A percentile compares a stretch with the other conserved stretches of the same genome.
phyloP scores from a whole-genome alignment of 1,139 yeast species.

The Geotrichum australiense region DNA sequence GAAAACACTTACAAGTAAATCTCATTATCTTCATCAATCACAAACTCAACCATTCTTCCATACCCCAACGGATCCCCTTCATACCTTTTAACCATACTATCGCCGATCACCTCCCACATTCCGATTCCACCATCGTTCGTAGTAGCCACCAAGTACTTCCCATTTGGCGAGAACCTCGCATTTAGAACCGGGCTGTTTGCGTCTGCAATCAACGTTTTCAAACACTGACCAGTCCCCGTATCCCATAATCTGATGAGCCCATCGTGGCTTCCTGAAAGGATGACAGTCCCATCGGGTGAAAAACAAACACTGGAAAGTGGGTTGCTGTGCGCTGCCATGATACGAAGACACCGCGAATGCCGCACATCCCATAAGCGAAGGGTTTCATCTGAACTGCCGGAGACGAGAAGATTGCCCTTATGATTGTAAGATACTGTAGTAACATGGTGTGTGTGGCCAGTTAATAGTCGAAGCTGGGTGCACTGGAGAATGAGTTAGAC shows the following conservation, averaged over 20 bases:
- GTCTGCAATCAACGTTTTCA: constrained; percentile 70
- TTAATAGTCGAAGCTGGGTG: constrained; percentile 51
- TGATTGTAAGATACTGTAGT: constrained; percentile 63
- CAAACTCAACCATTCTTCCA: constrained; percentile 20
- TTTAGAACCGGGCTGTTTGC: constrained; percentile 46
- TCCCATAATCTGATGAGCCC: constrained; percentile 86
- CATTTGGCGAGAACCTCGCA: constrained; percentile 75
- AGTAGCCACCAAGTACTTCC: constrained; percentile 68
- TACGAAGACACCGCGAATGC: constrained; percentile 63
- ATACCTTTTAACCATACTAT: constrained; percentile 1
- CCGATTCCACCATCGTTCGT: constrained; percentile 77
- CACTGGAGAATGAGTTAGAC: no score
- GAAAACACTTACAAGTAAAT: background rate
- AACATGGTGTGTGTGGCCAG: constrained; percentile 83
- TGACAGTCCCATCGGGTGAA: constrained; percentile 71
- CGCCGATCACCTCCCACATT: constrained; percentile 49
- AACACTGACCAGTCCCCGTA: constrained; percentile 81
- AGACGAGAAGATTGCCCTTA: constrained; percentile 70
- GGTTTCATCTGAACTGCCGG: constrained; percentile 89
- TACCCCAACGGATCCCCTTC: constrained; percentile 26
- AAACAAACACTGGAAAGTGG: constrained; percentile 74
- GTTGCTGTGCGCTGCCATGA: constrained; percentile 89
- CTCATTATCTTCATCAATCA: constrained; percentile 28
- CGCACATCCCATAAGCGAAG: constrained; percentile 84
- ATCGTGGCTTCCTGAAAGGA: constrained; percentile 85